Evolutionary conservation across 345 rosid species (phyloP).

Genomic region (Rhizophora apiculata): DNA sequence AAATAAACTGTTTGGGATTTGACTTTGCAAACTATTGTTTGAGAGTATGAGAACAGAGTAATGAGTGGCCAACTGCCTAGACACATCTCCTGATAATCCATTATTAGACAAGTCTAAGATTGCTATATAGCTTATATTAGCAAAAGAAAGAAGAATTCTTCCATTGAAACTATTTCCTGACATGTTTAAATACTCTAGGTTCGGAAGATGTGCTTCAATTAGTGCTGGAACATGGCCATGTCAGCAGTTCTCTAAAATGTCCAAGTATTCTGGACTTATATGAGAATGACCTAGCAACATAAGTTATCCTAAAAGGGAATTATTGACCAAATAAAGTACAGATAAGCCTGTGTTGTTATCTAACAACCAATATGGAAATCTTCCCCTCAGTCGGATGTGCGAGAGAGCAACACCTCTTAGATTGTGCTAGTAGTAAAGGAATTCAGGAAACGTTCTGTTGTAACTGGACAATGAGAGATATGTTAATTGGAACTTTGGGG

Average conservation of each 20-base stretch:
- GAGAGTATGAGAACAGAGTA: neutral
- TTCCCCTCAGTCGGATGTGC: neutral
- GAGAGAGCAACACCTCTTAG: conserved; percentile 6
- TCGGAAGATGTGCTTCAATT: conserved; percentile 15
- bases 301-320: conserved; percentile 10
- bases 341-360: conserved; percentile 25
- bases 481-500: conserved; percentile 8
- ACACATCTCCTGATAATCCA: conserved; percentile 13
- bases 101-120: conserved; percentile 24
- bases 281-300: neutral
- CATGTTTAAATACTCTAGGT: neutral
- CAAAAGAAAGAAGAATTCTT: conserved; percentile 14
- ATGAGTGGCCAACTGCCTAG: neutral
- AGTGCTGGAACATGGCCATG: conserved; percentile 4
- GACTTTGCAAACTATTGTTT: conserved; percentile 22
- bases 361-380: conserved; percentile 29
- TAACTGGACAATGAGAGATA: neutral
- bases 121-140: neutral
- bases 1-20: conserved; percentile 4
- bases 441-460: conserved; percentile 9
- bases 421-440: conserved; percentile 11
- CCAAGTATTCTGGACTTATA: neutral
- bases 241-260: conserved; percentile 7
- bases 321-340: rapidly evolving
- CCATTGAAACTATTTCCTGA: conserved; percentile 19